These are phyloP conservation scores for Candida mesenterica DNA, from an alignment of 1,139 yeast species.

Conservation along the genomic window DNA sequence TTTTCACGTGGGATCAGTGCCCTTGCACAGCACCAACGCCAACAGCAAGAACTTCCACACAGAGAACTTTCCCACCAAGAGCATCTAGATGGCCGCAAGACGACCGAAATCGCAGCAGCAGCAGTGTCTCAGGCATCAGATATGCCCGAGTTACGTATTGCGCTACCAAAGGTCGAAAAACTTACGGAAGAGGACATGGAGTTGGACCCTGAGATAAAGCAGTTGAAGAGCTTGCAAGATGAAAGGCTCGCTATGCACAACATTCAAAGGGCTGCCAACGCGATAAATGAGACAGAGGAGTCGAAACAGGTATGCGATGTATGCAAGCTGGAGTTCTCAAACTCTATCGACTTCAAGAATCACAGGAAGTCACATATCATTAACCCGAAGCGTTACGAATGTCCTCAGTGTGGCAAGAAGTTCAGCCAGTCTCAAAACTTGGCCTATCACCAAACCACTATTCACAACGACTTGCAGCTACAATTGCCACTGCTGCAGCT, in stretches of 20 bases:
- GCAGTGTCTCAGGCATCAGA: not conserved
- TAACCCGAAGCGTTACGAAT: slow-evolving; percentile 13
- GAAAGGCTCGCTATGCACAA: not conserved
- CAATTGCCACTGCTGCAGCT: not conserved
- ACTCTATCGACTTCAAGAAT: slow-evolving; percentile 12
- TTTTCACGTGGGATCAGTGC: no score
- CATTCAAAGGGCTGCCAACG: slow-evolving; percentile 1
- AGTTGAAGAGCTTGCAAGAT: not conserved
- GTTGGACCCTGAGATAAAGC: slow-evolving; percentile 2
- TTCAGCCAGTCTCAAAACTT: slow-evolving; percentile 16
- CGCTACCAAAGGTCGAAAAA: not conserved
- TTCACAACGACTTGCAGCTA: slow-evolving; percentile 13
- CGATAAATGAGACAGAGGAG: not conserved
- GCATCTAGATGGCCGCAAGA: no score
- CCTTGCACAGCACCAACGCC: no score
- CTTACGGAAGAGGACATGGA: not conserved
- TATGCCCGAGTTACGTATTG: not conserved
- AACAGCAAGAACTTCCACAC: no score
- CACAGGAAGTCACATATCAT: slow-evolving; percentile 12
- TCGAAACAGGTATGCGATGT: slow-evolving; percentile 8
- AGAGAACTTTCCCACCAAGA: no score
- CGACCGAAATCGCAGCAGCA: slow-evolving; percentile 1
- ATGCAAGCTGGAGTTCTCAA: slow-evolving; percentile 11
- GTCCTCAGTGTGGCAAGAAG: slow-evolving; percentile 14
- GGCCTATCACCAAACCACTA: slow-evolving; percentile 13